phyloP scores from a whole-genome alignment of 306 rosid genomes.

The Ormosia emarginata region DNA sequence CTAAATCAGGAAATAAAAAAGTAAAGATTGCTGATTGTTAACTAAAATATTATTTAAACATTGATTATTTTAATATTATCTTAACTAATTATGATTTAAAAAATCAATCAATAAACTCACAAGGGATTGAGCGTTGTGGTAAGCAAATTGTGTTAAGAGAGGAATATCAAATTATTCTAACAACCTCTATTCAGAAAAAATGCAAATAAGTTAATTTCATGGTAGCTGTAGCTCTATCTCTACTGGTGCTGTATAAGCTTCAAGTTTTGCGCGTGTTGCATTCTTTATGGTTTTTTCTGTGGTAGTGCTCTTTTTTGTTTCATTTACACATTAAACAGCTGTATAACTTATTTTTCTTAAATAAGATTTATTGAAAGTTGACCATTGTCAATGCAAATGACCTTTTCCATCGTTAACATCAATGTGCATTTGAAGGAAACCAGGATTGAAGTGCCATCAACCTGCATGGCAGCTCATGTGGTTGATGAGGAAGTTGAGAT shows the following conservation, averaged over 20 bases:
- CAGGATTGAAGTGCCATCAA: conserved; percentile 50
- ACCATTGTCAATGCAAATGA: conserved; percentile 9
- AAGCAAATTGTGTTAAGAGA: conserved; percentile 18
- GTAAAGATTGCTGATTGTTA: no score
- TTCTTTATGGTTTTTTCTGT: neutral
- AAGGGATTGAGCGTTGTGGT: no score
- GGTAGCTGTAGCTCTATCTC: neutral
- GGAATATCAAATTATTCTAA: conserved; percentile 40
- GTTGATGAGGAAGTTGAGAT: conserved; percentile 74
- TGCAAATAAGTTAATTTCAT: conserved; percentile 24
- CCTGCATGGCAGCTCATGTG: conserved; percentile 85
- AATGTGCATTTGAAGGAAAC: conserved; percentile 60
- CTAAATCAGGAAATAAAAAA: no score
- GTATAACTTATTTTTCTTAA: neutral
- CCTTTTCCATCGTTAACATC: neutral
- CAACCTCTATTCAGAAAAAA: conserved; percentile 47
- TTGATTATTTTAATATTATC: no score
- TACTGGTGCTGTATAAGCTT: neutral
- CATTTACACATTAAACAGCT: neutral
- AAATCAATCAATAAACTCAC: no score
- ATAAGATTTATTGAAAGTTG: neutral
- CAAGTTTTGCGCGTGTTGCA: neutral
- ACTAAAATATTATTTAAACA: no score
- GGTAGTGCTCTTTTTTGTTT: neutral
- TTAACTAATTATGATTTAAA: no score